Evolutionary conservation across 2,329 filamentous ascomycete species (phyloP).

Genomic region (Trichophyton rubrum): DNA sequence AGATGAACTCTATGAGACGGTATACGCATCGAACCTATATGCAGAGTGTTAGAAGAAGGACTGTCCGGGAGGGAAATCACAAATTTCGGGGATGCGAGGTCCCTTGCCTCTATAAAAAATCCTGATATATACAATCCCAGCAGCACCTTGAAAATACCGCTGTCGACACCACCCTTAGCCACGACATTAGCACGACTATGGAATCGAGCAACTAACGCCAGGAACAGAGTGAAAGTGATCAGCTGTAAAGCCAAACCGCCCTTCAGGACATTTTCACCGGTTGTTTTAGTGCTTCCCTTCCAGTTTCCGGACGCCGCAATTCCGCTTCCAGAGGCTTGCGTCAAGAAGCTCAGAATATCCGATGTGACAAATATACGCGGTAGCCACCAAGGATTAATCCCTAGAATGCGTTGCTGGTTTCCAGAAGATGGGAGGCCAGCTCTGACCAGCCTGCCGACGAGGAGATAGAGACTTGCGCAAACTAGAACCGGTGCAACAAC

Average conservation of each 20-base stretch:
- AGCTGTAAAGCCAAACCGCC: slow-evolving; percentile 33
- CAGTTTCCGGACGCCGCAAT: slow-evolving; percentile 35
- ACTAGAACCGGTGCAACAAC: slow-evolving; percentile 40
- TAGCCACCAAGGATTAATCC: slow-evolving; percentile 28
- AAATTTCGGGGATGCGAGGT: not conserved
- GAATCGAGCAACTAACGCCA: slow-evolving; percentile 31
- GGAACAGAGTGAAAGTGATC: slow-evolving; percentile 30
- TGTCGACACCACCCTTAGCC: slow-evolving; percentile 18
- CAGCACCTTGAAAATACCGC: slow-evolving; percentile 30
- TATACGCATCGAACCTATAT: slow-evolving; percentile 40
- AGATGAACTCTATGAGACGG: slow-evolving; percentile 41
- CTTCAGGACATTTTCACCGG: slow-evolving; percentile 34
- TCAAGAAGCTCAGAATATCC: slow-evolving; percentile 36
- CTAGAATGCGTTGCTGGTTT: slow-evolving; percentile 25
- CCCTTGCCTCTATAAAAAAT: slow-evolving; percentile 35
- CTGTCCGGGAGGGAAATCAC: not conserved
- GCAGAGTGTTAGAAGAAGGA: not conserved
- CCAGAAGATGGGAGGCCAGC: slow-evolving; percentile 22
- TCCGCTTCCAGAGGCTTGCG: slow-evolving; percentile 35
- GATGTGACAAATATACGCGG: slow-evolving; percentile 37
- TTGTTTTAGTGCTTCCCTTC: slow-evolving; percentile 28
- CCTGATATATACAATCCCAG: slow-evolving; percentile 35
- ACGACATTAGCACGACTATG: slow-evolving; percentile 21
- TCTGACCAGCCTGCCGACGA: slow-evolving; percentile 38
- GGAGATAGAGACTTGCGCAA: slow-evolving; percentile 41